Percentiles rank a stretch among this genome's conserved stretches.
Evolutionary conservation across 305 asterid genomes (phyloP).

Genomic region (Fraxinus nigra): DNA sequence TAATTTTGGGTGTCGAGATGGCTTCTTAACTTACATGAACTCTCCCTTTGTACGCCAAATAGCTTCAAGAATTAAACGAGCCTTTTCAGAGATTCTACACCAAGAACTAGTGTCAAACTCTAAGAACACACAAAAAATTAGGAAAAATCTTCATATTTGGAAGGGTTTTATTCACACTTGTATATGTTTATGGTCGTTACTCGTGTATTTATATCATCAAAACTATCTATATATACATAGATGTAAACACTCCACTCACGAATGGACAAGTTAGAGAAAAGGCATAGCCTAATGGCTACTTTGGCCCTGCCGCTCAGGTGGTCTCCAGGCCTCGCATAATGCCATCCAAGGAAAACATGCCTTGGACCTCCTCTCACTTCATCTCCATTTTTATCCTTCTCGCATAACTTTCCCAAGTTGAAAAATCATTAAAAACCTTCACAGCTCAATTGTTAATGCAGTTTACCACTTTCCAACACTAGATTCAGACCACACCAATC

Average conservation of each 20-base stretch:
- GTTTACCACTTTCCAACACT: neutral
- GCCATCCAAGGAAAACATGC: neutral
- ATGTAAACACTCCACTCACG: too few relatives aligned
- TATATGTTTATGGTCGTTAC: neutral
- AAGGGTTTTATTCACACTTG: neutral
- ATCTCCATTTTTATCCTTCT: neutral
- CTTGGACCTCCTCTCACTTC: neutral
- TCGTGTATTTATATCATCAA: neutral
- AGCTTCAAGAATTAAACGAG: neutral
- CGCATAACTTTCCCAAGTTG: neutral
- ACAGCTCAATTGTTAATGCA: neutral
- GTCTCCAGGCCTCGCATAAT: neutral
- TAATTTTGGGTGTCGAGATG: too few relatives aligned
- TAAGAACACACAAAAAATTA: neutral
- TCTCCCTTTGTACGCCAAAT: neutral
- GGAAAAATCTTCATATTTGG: neutral
- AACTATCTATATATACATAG: too few relatives aligned
- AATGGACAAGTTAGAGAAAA: neutral
- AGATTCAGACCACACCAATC: neutral
- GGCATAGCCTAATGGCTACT: neutral
- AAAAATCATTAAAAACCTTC: neutral
- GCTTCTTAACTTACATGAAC: neutral
- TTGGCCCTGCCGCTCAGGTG: neutral
- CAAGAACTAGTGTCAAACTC: neutral
- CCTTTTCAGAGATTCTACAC: neutral